Evolutionary conservation across 495 filamentous ascomycete genomes (phyloP).

Genomic region (Evernia prunastri): DNA sequence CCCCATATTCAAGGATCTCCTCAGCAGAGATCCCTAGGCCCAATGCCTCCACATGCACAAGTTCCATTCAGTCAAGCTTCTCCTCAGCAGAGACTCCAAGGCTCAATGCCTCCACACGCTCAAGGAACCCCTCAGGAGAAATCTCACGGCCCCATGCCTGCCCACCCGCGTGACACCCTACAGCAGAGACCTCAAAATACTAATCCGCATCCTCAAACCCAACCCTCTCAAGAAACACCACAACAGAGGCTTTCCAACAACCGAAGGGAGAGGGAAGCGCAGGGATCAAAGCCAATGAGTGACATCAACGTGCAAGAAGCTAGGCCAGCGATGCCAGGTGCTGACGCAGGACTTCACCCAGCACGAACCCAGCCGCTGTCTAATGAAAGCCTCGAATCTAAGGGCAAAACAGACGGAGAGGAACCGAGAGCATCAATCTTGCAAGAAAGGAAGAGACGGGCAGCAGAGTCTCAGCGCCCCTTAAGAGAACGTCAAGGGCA

Average conservation of each 20-base stretch:
- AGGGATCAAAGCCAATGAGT: neutral
- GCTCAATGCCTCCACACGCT: too few species aligned
- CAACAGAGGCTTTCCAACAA: neutral
- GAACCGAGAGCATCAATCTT: neutral
- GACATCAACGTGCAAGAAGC: neutral
- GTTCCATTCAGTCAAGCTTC: neutral
- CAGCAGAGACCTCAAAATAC: neutral
- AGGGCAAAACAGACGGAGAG: neutral
- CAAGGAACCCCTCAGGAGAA: too few species aligned
- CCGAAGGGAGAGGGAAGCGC: neutral
- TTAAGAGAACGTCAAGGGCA: neutral
- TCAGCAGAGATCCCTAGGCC: conserved; percentile 4
- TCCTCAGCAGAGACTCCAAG: neutral
- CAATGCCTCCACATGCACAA: neutral
- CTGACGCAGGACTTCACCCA: neutral
- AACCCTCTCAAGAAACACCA: neutral
- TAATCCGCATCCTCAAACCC: neutral
- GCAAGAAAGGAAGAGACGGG: neutral
- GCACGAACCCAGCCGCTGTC: neutral
- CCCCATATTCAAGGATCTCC: neutral
- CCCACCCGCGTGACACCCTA: too few species aligned
- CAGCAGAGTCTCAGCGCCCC: neutral
- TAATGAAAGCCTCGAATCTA: neutral
- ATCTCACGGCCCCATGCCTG: too few species aligned
- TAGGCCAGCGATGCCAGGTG: neutral